Evolutionary conservation across 768 basidiomycete genomes (phyloP), one percentile per base, ranked within the genome.

Genomic region (Boletus coccyginus): DNA sequence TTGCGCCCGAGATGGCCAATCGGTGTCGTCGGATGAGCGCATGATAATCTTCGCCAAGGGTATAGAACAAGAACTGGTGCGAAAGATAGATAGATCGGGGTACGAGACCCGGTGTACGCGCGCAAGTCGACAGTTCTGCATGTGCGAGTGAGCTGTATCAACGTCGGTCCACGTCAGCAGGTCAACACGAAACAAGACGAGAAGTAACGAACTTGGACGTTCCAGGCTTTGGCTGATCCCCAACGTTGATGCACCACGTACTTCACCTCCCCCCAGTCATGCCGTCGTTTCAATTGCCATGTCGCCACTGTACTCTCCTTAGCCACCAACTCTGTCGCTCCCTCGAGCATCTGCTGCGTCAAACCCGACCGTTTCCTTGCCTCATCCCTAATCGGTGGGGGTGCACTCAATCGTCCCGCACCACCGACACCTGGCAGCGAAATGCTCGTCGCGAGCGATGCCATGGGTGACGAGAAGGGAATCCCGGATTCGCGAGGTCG

Each of bases 1-100:
- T 83, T 36, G 65, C 49, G 1, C 81, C 82, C 1, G 75, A 69
- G 33, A 86, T 75, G 54, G 85, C 83, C 46, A 89, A 77, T 52
- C 83, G 81, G 57, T 81, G 82, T 4, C 79, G 78, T 36, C 85
- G 83, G 38, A 87, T 81, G n/a, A 90, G 81, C 0, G 89, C 87
- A 52, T 92, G 86, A 65, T 92, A 91, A 62, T 92, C 86, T 59
- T 87, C 84, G 13, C 84, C 83, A 1, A 93, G 78, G 3, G 84
- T 79, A 62, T 83, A 80, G 75, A 95, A 96, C 11, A 85, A 77
- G 67, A 96, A 92, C 57, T 95, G 92, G 60, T 92, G 90, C 0
- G 86, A 83, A 17, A 92, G 84, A 70, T 96, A 95, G 32, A 97
- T 78, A 1, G 89, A 78, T 0, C 85, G 80, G 2, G 92, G 89